Evolutionary conservation across 164 flowering plant species (phyloP).

Genomic region (Aristolochia californica): DNA sequence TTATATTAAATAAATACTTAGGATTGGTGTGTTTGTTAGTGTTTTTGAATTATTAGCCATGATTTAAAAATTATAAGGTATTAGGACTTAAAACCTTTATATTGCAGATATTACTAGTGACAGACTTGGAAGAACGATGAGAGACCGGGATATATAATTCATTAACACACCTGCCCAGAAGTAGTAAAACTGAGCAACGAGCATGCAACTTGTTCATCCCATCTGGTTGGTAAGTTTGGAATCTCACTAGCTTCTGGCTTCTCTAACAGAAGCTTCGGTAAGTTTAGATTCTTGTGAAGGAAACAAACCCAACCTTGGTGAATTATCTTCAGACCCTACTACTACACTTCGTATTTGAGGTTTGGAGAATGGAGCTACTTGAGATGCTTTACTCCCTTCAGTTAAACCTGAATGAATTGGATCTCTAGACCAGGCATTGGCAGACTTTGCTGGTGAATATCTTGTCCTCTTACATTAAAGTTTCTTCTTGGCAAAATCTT

Average conservation of each 20-base stretch:
- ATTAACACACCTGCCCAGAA: too few species aligned
- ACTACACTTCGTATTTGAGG: slow-evolving; percentile 6
- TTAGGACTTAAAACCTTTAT: too few species aligned
- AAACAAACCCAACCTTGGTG: background rate
- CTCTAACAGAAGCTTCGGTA: background rate
- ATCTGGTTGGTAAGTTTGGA: slow-evolving; percentile 14
- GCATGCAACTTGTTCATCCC: too few species aligned
- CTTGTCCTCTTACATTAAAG: slow-evolving; percentile 17
- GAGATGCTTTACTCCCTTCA: slow-evolving; percentile 16
- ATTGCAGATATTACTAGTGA: too few species aligned
- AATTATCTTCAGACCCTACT: slow-evolving; percentile 7
- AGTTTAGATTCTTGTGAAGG: slow-evolving; percentile 4
- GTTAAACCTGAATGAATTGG: slow-evolving; percentile 14
- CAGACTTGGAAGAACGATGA: too few species aligned
- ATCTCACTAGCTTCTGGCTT: slow-evolving; percentile 1
- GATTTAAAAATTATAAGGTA: too few species aligned
- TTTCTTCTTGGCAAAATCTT: background rate
- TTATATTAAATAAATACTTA: too few species aligned
- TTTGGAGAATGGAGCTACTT: slow-evolving; percentile 10
- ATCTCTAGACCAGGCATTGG: slow-evolving; percentile 9
- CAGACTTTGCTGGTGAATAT: slow-evolving; percentile 19
- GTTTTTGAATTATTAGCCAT: too few species aligned
- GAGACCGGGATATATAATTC: too few species aligned
- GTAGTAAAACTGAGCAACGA: too few species aligned
- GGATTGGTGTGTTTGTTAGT: too few species aligned